Evolutionary conservation across 176 grass and related monocot species (phyloP).

Genomic region (Carex cristatella): DNA sequence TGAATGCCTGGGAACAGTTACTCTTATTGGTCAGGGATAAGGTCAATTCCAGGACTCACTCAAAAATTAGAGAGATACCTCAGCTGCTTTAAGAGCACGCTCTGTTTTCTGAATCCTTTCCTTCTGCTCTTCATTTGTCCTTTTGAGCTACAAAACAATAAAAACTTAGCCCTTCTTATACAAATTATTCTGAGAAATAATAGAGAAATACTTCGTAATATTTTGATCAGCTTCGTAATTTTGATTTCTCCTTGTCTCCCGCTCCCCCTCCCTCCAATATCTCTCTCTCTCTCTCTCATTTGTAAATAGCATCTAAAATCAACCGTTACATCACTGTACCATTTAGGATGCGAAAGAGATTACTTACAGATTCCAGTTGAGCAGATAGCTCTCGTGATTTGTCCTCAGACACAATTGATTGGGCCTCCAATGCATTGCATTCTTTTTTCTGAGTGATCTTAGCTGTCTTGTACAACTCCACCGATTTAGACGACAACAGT

Average conservation of each 20-base stretch:
- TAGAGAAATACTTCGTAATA: background rate
- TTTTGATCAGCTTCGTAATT: slow-evolving; percentile 15
- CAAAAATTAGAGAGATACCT: slow-evolving; percentile 47
- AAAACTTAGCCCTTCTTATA: background rate
- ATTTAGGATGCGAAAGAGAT: background rate
- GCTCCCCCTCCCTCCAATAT: too few relatives aligned
- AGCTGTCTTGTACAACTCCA: too few relatives aligned
- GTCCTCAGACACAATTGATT: slow-evolving; percentile 38
- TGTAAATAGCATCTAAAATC: background rate
- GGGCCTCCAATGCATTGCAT: slow-evolving; percentile 43
- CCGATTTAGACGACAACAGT: too few relatives aligned
- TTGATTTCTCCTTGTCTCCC: background rate
- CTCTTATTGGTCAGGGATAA: background rate
- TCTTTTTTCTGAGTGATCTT: slow-evolving; percentile 21
- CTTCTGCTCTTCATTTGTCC: slow-evolving; percentile 61
- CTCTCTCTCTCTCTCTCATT: background rate
- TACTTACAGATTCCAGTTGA: slow-evolving; percentile 64
- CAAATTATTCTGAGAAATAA: background rate
- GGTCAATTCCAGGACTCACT: background rate
- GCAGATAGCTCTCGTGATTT: slow-evolving; percentile 55
- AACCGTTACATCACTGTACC: background rate
- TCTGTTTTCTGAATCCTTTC: slow-evolving; percentile 76
- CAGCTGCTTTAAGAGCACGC: slow-evolving; percentile 67
- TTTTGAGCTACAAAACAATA: slow-evolving; percentile 62
- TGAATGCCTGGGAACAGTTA: background rate